These are phyloP conservation scores for Suhomyces bolitotheri DNA, from an alignment of 1,139 yeast genomes.

Conservation along the genomic window DNA sequence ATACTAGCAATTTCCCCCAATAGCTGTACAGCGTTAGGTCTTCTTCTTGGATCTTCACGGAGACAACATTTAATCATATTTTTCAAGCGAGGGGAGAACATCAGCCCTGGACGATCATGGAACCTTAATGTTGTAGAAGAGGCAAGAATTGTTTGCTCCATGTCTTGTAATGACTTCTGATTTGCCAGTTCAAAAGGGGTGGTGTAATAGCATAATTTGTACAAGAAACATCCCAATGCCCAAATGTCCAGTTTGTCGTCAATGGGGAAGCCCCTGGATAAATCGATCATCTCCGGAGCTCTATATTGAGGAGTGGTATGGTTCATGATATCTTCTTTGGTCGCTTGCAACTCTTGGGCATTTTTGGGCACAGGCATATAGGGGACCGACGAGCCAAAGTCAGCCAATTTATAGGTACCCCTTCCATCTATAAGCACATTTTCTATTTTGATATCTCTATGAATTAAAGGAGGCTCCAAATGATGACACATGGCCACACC, in stretches of 20 bases:
- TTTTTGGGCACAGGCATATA: constrained; percentile 65
- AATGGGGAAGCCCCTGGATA: constrained; percentile 79
- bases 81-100: constrained; percentile 48
- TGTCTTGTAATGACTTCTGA: constrained; percentile 38
- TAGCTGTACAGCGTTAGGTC: constrained; percentile 75
- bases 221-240: constrained; percentile 92
- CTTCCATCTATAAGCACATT: constrained; percentile 79
- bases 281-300: constrained; percentile 94
- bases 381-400: constrained; percentile 89
- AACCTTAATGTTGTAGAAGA: constrained; percentile 36
- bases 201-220: constrained; percentile 88
- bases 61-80: constrained; percentile 62
- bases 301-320: constrained; percentile 98
- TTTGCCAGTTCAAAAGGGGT: constrained; percentile 86
- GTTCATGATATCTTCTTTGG: constrained; percentile 81
- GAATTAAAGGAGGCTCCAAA: constrained; percentile 76
- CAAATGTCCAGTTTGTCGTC: constrained; percentile 95
- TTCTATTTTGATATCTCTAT: constrained; percentile 93
- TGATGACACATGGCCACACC: constrained; percentile 92
- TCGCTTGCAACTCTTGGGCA: constrained; percentile 61
- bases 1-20: constrained; percentile 66
- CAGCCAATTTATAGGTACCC: constrained; percentile 80
- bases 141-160: constrained; percentile 42
- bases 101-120: constrained; percentile 40
- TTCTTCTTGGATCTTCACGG: constrained; percentile 64